Percentiles rank a stretch among this genome's conserved stretches.
Conservation (phyloP, 2,329 filamentous ascomycete species). For the Didymella exigua region DNA sequence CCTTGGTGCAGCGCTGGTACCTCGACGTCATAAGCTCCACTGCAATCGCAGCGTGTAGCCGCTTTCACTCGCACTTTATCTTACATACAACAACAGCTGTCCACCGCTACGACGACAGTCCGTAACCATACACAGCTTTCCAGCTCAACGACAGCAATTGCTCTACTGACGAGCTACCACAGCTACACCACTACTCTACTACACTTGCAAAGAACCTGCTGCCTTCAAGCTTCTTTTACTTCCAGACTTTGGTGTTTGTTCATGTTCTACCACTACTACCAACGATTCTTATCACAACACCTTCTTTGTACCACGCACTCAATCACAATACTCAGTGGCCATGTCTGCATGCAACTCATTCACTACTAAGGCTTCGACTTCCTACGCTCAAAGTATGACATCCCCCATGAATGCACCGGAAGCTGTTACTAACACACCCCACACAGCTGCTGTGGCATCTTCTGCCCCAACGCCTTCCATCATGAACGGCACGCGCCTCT, state of each 20-base stretch:
- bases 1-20: neutral
- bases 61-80: neutral
- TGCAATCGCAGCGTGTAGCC: neutral
- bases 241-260: neutral
- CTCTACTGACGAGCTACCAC: neutral
- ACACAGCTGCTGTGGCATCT: neutral
- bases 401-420: too few relatives aligned
- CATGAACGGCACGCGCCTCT: neutral
- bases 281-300: neutral
- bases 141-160: neutral
- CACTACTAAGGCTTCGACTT: neutral
- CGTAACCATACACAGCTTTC: neutral
- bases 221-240: neutral
- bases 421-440: neutral
- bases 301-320: neutral
- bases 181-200: neutral
- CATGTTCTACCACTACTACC: neutral
- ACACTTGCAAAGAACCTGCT: neutral
- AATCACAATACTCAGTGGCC: neutral
- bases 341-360: neutral
- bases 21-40: neutral
- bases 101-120: neutral
- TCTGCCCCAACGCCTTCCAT: neutral
- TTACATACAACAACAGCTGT: neutral
- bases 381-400: neutral